Conservation (phyloP, 441 rosid genomes). For the Rhodomyrtus psidioides region DNA sequence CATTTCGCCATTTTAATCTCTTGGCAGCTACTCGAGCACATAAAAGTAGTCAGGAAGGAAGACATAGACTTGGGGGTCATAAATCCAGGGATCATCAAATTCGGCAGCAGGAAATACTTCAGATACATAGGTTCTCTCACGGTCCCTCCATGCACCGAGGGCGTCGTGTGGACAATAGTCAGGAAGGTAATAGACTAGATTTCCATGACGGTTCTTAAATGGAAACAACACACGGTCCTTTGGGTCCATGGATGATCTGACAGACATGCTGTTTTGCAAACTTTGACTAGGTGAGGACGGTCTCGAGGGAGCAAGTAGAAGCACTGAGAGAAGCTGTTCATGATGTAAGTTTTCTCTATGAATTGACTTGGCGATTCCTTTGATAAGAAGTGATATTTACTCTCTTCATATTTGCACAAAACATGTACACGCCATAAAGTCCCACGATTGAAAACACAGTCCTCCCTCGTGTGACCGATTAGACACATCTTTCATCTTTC, state of each 20-base stretch:
- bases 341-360: slow-evolving; percentile 30
- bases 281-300: slow-evolving; percentile 40
- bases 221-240: neutral
- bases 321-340: slow-evolving; percentile 37
- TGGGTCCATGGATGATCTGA: neutral
- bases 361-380: neutral
- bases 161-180: slow-evolving; percentile 51
- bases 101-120: slow-evolving; percentile 40
- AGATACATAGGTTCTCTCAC: slow-evolving; percentile 71
- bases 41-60: slow-evolving; percentile 19
- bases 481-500: neutral
- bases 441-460: neutral
- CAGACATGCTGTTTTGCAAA: neutral
- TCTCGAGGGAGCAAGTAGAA: slow-evolving; percentile 42
- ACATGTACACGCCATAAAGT: neutral
- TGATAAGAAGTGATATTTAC: neutral
- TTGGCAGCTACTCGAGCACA: slow-evolving; percentile 33
- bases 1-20: neutral
- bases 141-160: slow-evolving; percentile 67
- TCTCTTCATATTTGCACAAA: neutral
- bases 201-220: neutral
- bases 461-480: neutral
- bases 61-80: slow-evolving; percentile 32
- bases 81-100: slow-evolving; percentile 34
- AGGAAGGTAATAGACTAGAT: slow-evolving; percentile 20